phyloP scores from a whole-genome alignment of 495 filamentous ascomycete genomes.

The Lasiosphaeris hirsuta region DNA sequence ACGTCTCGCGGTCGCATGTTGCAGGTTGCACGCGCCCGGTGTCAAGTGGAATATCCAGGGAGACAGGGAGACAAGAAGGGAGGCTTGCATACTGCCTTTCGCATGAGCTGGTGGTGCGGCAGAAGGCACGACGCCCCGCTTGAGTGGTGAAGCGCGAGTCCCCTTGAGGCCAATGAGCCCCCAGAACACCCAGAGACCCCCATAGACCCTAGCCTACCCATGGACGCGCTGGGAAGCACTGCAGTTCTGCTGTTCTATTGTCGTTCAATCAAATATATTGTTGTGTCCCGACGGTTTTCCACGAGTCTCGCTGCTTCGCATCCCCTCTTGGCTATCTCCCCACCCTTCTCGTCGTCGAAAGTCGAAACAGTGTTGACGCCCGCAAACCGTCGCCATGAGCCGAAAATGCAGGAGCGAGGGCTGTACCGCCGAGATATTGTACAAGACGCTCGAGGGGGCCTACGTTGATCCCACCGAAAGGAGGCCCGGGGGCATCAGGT shows the following conservation, averaged over 20 bases:
- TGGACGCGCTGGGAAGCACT: background rate
- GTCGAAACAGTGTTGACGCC: no score
- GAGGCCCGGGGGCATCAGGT: slow-evolving; percentile 9
- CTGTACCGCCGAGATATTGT: slow-evolving; percentile 22
- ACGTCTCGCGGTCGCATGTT: no score
- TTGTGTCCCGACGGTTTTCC: no score
- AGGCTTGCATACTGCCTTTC: background rate
- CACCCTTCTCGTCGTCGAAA: no score
- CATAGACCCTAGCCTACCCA: background rate
- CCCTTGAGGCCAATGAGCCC: background rate
- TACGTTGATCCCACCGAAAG: slow-evolving; percentile 16
- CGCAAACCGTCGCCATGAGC: slow-evolving; percentile 11
- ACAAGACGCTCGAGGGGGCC: slow-evolving; percentile 21
- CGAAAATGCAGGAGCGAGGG: slow-evolving; percentile 24
- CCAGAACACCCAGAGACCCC: no score
- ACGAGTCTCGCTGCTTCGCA: no score
- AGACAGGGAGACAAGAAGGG: no score
- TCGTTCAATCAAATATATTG: no score
- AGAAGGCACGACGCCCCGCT: background rate
- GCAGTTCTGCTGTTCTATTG: no score
- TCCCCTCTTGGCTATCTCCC: no score
- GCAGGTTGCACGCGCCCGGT: no score
- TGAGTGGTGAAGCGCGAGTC: background rate
- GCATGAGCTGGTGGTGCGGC: background rate
- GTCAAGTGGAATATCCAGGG: no score